phyloP scores from a whole-genome alignment of 805 yeast genomes.

The Lipomyces anomalus region DNA sequence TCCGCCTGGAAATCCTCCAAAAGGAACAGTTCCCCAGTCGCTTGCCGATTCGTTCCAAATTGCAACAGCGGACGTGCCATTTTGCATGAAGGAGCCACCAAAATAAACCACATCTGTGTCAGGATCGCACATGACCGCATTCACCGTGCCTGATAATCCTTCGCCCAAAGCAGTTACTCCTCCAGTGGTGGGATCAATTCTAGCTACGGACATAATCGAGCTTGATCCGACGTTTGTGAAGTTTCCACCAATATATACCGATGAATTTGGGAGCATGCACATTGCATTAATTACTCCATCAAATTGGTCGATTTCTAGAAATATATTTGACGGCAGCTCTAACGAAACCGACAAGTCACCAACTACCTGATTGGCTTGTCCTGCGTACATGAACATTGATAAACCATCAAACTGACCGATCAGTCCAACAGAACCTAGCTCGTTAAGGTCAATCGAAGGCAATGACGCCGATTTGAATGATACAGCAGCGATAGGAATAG shows the following conservation, averaged over 20 bases:
- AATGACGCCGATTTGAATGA: neutral
- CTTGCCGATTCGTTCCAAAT: slow-evolving; percentile 50
- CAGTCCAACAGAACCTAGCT: slow-evolving; percentile 31
- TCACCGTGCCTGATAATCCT: slow-evolving; percentile 38
- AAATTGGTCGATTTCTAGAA: slow-evolving; percentile 5
- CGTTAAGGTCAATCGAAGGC: slow-evolving; percentile 10
- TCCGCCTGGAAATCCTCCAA: slow-evolving; percentile 66
- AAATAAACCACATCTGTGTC: slow-evolving; percentile 52
- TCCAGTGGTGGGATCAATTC: slow-evolving; percentile 27
- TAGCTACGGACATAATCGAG: slow-evolving; percentile 26
- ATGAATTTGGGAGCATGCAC: slow-evolving; percentile 26
- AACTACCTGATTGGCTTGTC: slow-evolving; percentile 9
- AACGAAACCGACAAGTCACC: slow-evolving; percentile 8
- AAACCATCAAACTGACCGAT: slow-evolving; percentile 39
- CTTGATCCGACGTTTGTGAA: slow-evolving; percentile 27
- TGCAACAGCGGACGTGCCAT: slow-evolving; percentile 57
- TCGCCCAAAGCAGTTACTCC: slow-evolving; percentile 22
- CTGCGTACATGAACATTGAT: slow-evolving; percentile 32
- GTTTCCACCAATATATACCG: slow-evolving; percentile 30
- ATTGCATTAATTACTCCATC: slow-evolving; percentile 21
- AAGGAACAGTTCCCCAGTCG: slow-evolving; percentile 48
- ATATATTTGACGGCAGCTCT: slow-evolving; percentile 10
- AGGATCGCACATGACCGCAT: slow-evolving; percentile 45
- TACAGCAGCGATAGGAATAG: neutral
- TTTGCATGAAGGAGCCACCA: slow-evolving; percentile 83